Conservation (phyloP, 148 eudicot genomes). For the Amaranthus palmeri region DNA sequence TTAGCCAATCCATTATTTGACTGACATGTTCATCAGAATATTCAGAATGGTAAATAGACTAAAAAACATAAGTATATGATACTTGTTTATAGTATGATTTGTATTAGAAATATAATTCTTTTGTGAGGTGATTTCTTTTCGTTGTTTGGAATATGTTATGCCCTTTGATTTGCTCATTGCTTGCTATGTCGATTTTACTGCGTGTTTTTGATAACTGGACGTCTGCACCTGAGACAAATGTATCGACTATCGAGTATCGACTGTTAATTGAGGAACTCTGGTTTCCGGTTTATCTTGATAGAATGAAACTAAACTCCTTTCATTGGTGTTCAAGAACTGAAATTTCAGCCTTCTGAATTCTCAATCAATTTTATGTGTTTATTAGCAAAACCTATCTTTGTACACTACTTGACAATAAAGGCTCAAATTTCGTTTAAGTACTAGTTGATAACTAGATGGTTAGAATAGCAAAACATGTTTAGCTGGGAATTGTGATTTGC, state of each 20-base stretch:
- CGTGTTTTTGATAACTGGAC: background rate
- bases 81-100: background rate
- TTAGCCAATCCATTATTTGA: background rate
- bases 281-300: background rate
- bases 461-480: background rate
- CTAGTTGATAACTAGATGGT: background rate
- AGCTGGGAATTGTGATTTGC: background rate
- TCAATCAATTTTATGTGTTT: too few relatives aligned
- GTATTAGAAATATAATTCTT: background rate
- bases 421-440: background rate
- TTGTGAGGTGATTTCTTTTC: background rate
- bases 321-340: too few relatives aligned
- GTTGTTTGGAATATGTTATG: background rate
- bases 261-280: background rate
- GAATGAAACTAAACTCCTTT: background rate
- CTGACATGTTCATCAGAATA: background rate
- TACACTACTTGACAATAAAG: too few relatives aligned
- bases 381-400: too few relatives aligned
- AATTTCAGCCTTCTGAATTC: too few relatives aligned
- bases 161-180: background rate
- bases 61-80: background rate
- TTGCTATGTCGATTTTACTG: constrained; percentile 1
- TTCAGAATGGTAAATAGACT: background rate
- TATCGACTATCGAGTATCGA: background rate
- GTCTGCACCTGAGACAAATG: too few relatives aligned